Conservation (phyloP, 1,139 yeast genomes). For the Diutina rugosa region DNA sequence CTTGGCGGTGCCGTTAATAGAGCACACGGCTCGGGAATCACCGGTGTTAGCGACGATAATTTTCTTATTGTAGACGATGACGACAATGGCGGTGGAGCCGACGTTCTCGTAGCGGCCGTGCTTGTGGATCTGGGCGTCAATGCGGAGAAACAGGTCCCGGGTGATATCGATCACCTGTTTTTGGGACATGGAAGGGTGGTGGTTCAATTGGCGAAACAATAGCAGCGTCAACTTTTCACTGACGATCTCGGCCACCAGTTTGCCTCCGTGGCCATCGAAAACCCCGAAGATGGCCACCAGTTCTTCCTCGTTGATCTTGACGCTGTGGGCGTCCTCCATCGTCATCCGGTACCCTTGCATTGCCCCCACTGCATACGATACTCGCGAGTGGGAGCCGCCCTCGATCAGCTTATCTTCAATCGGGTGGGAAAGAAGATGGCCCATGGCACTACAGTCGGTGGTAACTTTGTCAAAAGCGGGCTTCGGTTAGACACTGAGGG, state of each 20-base stretch:
- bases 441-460: constrained; percentile 31
- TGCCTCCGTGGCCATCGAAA: constrained; percentile 77
- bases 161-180: constrained; percentile 2
- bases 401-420: constrained; percentile 53
- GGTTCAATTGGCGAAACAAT: constrained; percentile 18
- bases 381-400: constrained; percentile 24
- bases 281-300: constrained; percentile 52
- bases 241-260: constrained; percentile 42
- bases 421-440: constrained; percentile 66
- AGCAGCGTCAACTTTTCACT: constrained; percentile 28
- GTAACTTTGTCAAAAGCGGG: neutral
- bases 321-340: constrained; percentile 68
- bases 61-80: constrained; percentile 34
- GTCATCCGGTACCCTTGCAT: constrained; percentile 72
- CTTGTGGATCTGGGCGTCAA: constrained; percentile 42
- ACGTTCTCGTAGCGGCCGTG: constrained; percentile 30
- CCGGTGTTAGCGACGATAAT: constrained; percentile 60
- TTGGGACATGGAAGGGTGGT: neutral
- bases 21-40: constrained; percentile 56
- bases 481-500: neutral
- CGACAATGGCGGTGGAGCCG: constrained; percentile 60
- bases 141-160: constrained; percentile 40
- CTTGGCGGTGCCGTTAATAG: constrained; percentile 39
- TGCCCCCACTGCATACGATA: constrained; percentile 54
- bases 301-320: constrained; percentile 28